Percentiles rank a stretch among this genome's conserved stretches.
Evolutionary conservation across 148 eudicot genomes (phyloP).

Genomic region (Silene uniflora): DNA sequence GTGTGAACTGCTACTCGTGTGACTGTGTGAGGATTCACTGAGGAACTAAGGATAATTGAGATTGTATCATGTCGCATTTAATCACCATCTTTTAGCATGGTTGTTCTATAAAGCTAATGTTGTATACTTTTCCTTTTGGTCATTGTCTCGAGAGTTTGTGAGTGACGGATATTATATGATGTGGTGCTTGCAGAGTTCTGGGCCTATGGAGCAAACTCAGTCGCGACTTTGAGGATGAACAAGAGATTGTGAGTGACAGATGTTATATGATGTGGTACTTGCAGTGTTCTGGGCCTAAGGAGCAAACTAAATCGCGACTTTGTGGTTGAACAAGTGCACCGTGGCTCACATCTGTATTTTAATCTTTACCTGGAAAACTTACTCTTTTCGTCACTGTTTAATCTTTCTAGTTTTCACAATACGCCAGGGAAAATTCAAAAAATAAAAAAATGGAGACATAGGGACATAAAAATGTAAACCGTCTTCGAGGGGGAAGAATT

Average conservation of each 20-base stretch:
- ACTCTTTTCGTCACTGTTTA: not conserved
- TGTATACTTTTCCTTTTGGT: not conserved
- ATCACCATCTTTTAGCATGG: not conserved
- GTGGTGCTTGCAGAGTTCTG: constrained; percentile 46
- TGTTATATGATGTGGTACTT: constrained; percentile 6
- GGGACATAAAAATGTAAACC: not conserved
- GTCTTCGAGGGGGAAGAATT: not conserved
- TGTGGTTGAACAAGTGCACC: not conserved
- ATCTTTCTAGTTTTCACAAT: not conserved
- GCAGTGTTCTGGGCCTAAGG: constrained; percentile 47
- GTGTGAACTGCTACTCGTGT: not conserved
- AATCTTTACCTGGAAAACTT: not conserved
- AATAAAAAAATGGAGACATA: not conserved
- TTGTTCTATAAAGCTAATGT: not conserved
- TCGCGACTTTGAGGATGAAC: constrained; percentile 43
- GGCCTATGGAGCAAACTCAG: constrained; percentile 35
- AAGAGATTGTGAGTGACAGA: not conserved
- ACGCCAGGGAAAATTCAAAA: not conserved
- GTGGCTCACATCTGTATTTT: not conserved
- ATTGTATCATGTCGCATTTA: not conserved
- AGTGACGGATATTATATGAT: not conserved
- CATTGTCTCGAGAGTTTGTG: not conserved
- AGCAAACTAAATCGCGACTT: constrained; percentile 48
- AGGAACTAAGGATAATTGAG: not conserved
- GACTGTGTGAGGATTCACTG: not conserved